A percentile compares a stretch with the other conserved stretches of the same genome.
Evolutionary conservation across 768 basidiomycete genomes (phyloP).

Genomic region (Termitomyces sp.): DNA sequence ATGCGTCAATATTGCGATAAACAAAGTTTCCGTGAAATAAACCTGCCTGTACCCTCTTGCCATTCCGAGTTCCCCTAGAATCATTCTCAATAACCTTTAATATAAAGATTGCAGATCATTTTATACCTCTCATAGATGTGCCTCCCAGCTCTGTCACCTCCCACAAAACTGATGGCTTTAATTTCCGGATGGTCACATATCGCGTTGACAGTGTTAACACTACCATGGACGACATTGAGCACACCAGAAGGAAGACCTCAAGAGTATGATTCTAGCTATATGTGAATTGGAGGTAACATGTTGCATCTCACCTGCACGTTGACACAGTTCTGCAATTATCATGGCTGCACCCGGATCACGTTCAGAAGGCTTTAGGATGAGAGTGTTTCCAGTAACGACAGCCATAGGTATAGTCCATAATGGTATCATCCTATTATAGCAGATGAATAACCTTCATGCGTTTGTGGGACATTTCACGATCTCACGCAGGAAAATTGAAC

Average conservation of each 20-base stretch:
- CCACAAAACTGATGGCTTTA: conserved; percentile 95
- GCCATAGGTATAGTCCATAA: conserved; percentile 95
- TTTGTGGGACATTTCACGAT: conserved; percentile 1
- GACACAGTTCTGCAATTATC: conserved; percentile 94
- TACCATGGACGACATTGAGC: conserved; percentile 88
- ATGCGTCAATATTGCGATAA: not conserved
- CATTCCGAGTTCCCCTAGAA: conserved; percentile 69
- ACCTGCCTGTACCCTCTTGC: conserved; percentile 80
- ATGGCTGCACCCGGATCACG: conserved; percentile 96
- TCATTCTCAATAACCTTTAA: conserved; percentile 3
- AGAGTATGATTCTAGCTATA: not conserved
- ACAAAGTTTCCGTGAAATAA: not conserved
- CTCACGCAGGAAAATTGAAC: conserved; percentile 87
- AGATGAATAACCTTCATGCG: not conserved
- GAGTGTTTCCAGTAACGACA: conserved; percentile 84
- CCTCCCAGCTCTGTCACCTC: conserved; percentile 86
- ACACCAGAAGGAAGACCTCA: conserved; percentile 80
- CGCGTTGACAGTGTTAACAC: conserved; percentile 83
- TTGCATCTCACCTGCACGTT: conserved; percentile 58
- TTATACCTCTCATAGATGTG: conserved; percentile 85
- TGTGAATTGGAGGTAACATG: not conserved
- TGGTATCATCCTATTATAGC: conserved; percentile 75
- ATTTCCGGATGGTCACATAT: conserved; percentile 91
- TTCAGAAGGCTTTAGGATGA: conserved; percentile 94
- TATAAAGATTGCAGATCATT: not conserved